These are phyloP conservation scores for Leccinum pachyderme DNA, from an alignment of 1,284 basidiomycete genomes.

Conservation along the genomic window DNA sequence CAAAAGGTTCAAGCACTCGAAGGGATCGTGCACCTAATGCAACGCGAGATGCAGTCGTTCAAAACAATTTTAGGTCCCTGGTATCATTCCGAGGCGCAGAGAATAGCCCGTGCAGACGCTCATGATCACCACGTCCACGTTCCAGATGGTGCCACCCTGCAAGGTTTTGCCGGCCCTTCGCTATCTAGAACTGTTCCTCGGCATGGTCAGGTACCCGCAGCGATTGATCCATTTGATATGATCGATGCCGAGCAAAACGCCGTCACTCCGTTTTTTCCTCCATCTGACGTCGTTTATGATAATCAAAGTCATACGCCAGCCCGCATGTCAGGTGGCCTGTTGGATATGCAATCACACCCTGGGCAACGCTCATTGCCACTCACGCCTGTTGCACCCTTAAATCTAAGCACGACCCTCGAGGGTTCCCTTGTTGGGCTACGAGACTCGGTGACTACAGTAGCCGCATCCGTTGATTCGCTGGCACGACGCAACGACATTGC, in stretches of 20 bases:
- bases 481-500: slow-evolving; percentile 63
- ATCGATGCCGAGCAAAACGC: slow-evolving; percentile 32
- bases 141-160: slow-evolving; percentile 12
- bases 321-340: slow-evolving; percentile 17
- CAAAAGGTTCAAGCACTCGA: slow-evolving; percentile 55
- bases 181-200: slow-evolving; percentile 16
- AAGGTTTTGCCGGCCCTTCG: slow-evolving; percentile 14
- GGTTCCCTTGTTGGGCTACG: slow-evolving; percentile 58
- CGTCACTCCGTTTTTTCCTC: slow-evolving; percentile 52
- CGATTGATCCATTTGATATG: slow-evolving; percentile 18
- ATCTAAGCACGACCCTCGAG: slow-evolving; percentile 58
- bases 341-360: slow-evolving; percentile 25
- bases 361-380: slow-evolving; percentile 29
- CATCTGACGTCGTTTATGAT: slow-evolving; percentile 21
- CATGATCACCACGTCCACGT: slow-evolving; percentile 7
- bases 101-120: slow-evolving; percentile 9
- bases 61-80: slow-evolving; percentile 64
- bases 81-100: slow-evolving; percentile 40
- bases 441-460: slow-evolving; percentile 58
- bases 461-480: slow-evolving; percentile 60
- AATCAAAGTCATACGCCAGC: slow-evolving; percentile 15
- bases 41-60: slow-evolving; percentile 50
- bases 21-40: slow-evolving; percentile 44
- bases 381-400: slow-evolving; percentile 53
- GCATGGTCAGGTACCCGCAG: slow-evolving; percentile 13